Evolutionary conservation across 2,329 filamentous ascomycete genomes (phyloP).

Genomic region (Fusarium keratoplasticum): DNA sequence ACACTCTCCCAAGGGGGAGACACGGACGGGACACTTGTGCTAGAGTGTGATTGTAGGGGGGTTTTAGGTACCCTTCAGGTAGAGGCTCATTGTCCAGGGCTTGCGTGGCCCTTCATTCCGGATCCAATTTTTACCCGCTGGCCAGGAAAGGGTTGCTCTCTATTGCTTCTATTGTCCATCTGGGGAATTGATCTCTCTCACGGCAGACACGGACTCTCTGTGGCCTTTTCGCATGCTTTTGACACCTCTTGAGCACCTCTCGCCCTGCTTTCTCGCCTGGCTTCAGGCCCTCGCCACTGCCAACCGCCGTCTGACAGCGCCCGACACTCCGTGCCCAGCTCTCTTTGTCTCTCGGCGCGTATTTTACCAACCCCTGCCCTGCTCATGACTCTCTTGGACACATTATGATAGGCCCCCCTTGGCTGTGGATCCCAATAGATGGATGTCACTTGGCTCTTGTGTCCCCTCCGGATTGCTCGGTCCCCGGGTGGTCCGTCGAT

Average conservation of each 20-base stretch:
- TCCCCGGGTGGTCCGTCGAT: background rate
- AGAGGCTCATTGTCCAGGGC: conserved; percentile 10
- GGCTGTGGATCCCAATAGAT: conserved; percentile 1
- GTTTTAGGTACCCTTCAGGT: background rate
- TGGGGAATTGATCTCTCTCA: background rate
- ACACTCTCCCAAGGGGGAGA: background rate
- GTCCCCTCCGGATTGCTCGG: conserved; percentile 1
- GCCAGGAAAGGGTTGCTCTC: background rate
- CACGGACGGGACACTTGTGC: background rate
- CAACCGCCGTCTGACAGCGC: background rate
- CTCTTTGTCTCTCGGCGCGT: conserved; percentile 1
- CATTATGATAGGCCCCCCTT: background rate
- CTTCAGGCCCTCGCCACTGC: background rate
- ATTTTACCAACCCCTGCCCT: background rate
- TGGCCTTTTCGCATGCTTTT: background rate
- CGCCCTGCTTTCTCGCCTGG: background rate
- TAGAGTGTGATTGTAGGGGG: too few relatives aligned
- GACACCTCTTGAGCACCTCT: background rate
- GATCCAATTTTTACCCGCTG: background rate
- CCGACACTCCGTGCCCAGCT: background rate
- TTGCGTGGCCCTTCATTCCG: conserved; percentile 28
- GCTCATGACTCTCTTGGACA: background rate
- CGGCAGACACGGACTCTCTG: background rate
- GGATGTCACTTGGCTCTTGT: background rate
- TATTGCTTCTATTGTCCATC: background rate